A percentile compares a stretch with the other conserved stretches of the same genome.
phyloP scores from a whole-genome alignment of 495 filamentous ascomycete genomes.

The Penicillium macrosclerotiorum region DNA sequence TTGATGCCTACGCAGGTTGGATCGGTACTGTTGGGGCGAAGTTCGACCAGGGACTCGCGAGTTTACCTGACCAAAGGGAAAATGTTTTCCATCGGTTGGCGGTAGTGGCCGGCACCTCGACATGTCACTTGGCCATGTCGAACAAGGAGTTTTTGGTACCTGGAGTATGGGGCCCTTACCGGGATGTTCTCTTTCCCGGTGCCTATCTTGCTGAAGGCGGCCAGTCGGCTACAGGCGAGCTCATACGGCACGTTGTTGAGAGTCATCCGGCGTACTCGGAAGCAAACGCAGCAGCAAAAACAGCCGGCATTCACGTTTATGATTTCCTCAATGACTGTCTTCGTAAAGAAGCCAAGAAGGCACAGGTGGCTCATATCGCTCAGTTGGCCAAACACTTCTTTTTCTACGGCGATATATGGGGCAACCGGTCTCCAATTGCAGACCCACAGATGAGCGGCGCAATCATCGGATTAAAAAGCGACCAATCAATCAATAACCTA shows the following conservation, averaged over 20 bases:
- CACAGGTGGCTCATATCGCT: constrained; percentile 61
- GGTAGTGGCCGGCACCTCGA: constrained; percentile 83
- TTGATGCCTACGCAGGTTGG: constrained; percentile 92
- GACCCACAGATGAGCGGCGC: constrained; percentile 81
- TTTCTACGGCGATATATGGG: constrained; percentile 89
- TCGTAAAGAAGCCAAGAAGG: constrained; percentile 56
- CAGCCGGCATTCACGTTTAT: constrained; percentile 71
- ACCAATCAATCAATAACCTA: constrained; percentile 71
- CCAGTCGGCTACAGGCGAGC: constrained; percentile 82
- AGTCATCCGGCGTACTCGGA: constrained; percentile 76
- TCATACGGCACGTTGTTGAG: constrained; percentile 81
- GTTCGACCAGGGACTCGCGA: constrained; percentile 45
- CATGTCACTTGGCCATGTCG: constrained; percentile 89
- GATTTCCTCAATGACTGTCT: constrained; percentile 82
- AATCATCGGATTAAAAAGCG: constrained; percentile 71
- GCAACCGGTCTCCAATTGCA: constrained; percentile 82
- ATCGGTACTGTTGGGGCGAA: constrained; percentile 89
- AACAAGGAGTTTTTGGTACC: constrained; percentile 77
- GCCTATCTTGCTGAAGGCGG: constrained; percentile 89
- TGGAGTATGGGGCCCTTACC: constrained; percentile 87
- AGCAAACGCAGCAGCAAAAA: constrained; percentile 63
- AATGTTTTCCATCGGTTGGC: constrained; percentile 77
- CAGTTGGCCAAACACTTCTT: constrained; percentile 81
- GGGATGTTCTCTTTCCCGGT: constrained; percentile 75
- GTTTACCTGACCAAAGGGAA: constrained; percentile 37